Evolutionary conservation across 495 filamentous ascomycete species (phyloP).

Genomic region (Neurospora sp.): DNA sequence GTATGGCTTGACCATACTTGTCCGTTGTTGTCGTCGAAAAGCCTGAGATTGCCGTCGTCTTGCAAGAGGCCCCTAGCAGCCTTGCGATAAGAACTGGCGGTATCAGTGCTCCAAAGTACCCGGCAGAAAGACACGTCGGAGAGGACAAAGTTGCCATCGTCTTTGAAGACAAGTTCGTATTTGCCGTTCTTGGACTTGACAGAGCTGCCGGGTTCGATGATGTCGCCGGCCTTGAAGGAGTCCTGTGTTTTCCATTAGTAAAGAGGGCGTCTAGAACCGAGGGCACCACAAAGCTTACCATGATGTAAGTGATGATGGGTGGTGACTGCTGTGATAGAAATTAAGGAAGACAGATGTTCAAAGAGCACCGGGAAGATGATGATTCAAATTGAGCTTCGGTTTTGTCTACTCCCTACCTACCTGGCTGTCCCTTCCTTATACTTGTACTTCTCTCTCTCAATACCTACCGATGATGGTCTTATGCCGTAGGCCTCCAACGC

Average conservation of each 20-base stretch:
- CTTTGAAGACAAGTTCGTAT: background rate
- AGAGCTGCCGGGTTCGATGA: background rate
- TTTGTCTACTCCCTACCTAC: background rate
- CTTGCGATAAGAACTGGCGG: background rate
- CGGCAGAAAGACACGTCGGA: background rate
- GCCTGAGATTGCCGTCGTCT: background rate
- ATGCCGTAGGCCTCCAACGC: background rate
- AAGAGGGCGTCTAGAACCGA: background rate
- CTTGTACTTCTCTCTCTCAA: background rate
- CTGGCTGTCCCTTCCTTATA: background rate
- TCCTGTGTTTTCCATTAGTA: background rate
- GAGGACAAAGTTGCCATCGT: background rate
- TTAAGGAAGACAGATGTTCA: background rate
- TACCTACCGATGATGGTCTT: background rate
- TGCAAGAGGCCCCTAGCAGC: background rate
- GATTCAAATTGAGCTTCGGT: background rate
- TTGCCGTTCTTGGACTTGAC: background rate
- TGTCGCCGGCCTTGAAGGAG: background rate
- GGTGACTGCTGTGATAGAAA: background rate
- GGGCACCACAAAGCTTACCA: background rate
- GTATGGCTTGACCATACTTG: background rate
- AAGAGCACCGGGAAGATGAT: background rate
- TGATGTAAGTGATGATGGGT: background rate
- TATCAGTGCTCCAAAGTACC: background rate
- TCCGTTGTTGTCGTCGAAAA: background rate